phyloP scores from a whole-genome alignment of 2,329 filamentous ascomycete genomes.

The Phaeosphaeria sp. region DNA sequence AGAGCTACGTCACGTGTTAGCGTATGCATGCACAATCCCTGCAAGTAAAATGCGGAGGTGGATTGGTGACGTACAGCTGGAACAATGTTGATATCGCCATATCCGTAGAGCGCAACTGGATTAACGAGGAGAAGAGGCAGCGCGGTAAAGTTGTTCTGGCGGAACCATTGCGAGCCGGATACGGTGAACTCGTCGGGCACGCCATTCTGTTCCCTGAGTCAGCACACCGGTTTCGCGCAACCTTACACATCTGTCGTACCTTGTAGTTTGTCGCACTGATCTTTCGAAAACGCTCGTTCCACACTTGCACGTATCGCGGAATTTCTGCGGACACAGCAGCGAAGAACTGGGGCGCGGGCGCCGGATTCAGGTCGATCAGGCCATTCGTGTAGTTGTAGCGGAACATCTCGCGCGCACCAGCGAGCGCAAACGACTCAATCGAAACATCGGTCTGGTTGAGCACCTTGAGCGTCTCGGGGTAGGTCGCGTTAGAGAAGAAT shows the following conservation, averaged over 20 bases:
- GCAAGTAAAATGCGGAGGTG: constrained; percentile 17
- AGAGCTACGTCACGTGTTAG: constrained; percentile 44
- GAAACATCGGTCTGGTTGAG: constrained; percentile 42
- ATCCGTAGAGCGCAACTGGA: constrained; percentile 46
- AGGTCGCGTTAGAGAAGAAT: constrained; percentile 48
- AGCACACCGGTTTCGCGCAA: constrained; percentile 17
- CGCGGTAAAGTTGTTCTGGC: constrained; percentile 44
- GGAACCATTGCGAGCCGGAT: constrained; percentile 44
- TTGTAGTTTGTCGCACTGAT: constrained; percentile 44
- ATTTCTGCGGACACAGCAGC: constrained; percentile 39
- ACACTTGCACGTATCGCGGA: constrained; percentile 41
- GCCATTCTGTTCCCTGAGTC: constrained; percentile 39
- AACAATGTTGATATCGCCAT: constrained; percentile 47
- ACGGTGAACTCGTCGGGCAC: constrained; percentile 45
- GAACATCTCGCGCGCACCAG: constrained; percentile 41
- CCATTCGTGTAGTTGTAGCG: constrained; percentile 44
- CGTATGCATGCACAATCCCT: constrained; percentile 29
- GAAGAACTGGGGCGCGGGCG: constrained; percentile 30
- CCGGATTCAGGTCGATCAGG: constrained; percentile 29
- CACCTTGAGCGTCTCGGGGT: constrained; percentile 45
- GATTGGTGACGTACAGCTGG: constrained; percentile 44
- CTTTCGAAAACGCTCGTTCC: constrained; percentile 41
- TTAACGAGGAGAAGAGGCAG: constrained; percentile 45
- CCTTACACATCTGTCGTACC: constrained; percentile 27
- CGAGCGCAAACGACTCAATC: constrained; percentile 40